Evolutionary conservation across 2,329 filamentous ascomycete genomes (phyloP).

Genomic region (Huntiella bhutanensis): DNA sequence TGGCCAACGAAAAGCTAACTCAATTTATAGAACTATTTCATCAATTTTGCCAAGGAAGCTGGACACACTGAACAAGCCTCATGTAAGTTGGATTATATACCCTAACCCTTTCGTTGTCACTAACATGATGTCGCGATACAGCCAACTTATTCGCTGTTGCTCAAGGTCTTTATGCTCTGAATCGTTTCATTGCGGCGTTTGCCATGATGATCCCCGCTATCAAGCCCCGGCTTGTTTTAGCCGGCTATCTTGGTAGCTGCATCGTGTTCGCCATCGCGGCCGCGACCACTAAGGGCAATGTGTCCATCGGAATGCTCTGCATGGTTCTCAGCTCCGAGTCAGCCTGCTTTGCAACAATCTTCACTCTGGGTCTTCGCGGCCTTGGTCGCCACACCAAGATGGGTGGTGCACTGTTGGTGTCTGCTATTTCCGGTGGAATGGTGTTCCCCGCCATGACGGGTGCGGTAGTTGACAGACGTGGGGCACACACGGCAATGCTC

Average conservation of each 20-base stretch:
- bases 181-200: constrained; percentile 35
- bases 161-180: constrained; percentile 39
- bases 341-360: constrained; percentile 40
- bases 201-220: constrained; percentile 32
- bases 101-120: not conserved
- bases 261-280: constrained; percentile 35
- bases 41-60: constrained; percentile 26
- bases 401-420: constrained; percentile 41
- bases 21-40: constrained; percentile 26
- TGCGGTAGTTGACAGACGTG: constrained; percentile 37
- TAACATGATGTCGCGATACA: not conserved
- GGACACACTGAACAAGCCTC: constrained; percentile 13
- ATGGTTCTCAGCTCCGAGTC: constrained; percentile 37
- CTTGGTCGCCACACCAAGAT: constrained; percentile 52
- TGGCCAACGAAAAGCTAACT: not conserved
- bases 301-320: constrained; percentile 35
- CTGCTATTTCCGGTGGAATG: constrained; percentile 35
- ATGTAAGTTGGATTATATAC: constrained; percentile 6
- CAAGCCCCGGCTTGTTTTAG: constrained; percentile 35
- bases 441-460: constrained; percentile 46
- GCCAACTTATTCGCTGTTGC: constrained; percentile 37
- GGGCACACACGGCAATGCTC: constrained; percentile 9
- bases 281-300: constrained; percentile 31
- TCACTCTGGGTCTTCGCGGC: constrained; percentile 37
- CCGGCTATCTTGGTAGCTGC: constrained; percentile 30